These are phyloP conservation scores for Acacia pycnantha DNA, from an alignment of 331 rosid genomes.

Conservation along the genomic window DNA sequence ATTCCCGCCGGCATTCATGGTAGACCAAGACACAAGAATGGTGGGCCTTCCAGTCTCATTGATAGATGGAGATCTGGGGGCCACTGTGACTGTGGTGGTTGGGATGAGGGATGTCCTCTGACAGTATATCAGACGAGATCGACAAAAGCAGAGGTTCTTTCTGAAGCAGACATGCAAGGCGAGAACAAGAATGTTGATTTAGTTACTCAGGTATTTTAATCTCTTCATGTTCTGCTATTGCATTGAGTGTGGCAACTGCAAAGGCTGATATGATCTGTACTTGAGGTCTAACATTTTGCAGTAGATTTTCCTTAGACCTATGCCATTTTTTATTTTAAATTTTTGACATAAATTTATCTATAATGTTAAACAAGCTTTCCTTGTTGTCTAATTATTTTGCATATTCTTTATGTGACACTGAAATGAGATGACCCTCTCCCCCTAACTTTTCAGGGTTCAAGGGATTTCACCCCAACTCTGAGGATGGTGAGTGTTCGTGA, in stretches of 20 bases:
- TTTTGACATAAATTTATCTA: slow-evolving; percentile 9
- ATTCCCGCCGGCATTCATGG: slow-evolving; percentile 70
- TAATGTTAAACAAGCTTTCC: neutral
- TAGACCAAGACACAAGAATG: slow-evolving; percentile 52
- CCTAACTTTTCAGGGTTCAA: slow-evolving; percentile 71
- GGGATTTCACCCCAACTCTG: slow-evolving; percentile 48
- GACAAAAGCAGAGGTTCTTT: slow-evolving; percentile 34
- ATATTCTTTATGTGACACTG: neutral
- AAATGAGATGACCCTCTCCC: slow-evolving; percentile 29
- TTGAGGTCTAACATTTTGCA: neutral
- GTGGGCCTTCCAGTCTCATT: slow-evolving; percentile 63
- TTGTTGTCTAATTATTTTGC: slow-evolving; percentile 16
- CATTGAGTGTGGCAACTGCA: neutral
- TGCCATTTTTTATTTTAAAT: neutral
- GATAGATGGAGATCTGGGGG: slow-evolving; percentile 75
- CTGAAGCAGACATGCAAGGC: slow-evolving; percentile 42
- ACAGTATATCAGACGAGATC: slow-evolving; percentile 60
- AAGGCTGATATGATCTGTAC: slow-evolving; percentile 13
- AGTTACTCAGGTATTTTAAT: slow-evolving; percentile 53
- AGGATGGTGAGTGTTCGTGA: slow-evolving; percentile 79
- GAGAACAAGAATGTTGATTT: slow-evolving; percentile 67
- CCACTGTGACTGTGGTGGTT: slow-evolving; percentile 71
- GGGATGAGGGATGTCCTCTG: slow-evolving; percentile 77
- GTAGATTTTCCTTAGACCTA: neutral
- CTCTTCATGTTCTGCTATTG: slow-evolving; percentile 22